Base-by-base conservation (phyloP, 2,329 filamentous ascomycete species). In the Elsinoe australis region DNA sequence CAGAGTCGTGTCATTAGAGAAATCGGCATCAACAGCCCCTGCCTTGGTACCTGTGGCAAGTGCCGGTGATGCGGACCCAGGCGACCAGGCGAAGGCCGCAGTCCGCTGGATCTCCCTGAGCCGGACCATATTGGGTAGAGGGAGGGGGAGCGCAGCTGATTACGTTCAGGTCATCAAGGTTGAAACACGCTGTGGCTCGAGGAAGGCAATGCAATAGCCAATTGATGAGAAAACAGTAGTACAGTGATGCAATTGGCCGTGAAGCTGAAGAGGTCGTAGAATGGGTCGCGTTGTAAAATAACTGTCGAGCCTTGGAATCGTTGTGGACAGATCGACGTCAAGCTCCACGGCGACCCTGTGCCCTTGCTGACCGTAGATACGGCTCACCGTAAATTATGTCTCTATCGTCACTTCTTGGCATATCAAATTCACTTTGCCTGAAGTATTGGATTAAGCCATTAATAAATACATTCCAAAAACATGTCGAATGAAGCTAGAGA, bases 21-120 rank as follows among this genome's bases (percentile, higher is more conserved):
- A 98, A 67, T 96, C 89, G 59, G 87, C 89, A 68, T 94, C 88
- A 33, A 98, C 88, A 59, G 92, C 92, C 54, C 92, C 92, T 53
- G 92, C 89, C 58, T 89, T 83, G 38, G 92, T 98, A 59, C 92
- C 92, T 21, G 92, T 98, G 52, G 87, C 90, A 55, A 98, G 74
- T 58, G 94, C 75, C 59, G 90, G 88, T 58, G 82, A 80, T 31
- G 79, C 77, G 44, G 86, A 71, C 58, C 82, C 85, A 19, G 89
- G 85, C 58, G 87, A 95, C 90, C 92, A 98, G 63, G 92, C 87
- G 68, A 98, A 98, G 61, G 90, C 85, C 67, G 90, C 92, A 61
- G 92, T 98, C 70, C 92, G 82, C 66, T 88, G 86, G 64, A 98
- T 94, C 74, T 96, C 89, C 75, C 90, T 82, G 69, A 96, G 76